Evolutionary conservation across 2,329 filamentous ascomycete genomes (phyloP), one percentile per base, ranked within the genome.

Genomic region (Penicillium nordicum): DNA sequence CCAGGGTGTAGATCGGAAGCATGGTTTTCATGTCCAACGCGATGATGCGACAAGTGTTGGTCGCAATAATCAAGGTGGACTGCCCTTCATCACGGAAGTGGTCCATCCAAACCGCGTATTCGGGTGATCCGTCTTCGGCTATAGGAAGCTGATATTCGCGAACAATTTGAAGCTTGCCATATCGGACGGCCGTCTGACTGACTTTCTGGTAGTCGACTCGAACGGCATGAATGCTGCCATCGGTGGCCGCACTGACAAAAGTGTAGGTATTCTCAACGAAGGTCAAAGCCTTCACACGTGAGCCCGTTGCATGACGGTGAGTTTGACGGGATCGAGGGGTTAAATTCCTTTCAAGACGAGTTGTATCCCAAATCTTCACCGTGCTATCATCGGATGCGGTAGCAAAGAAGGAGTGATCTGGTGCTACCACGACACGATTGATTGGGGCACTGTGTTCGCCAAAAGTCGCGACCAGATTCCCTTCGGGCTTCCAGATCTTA

Each of bases 221-320:
- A 58, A 97, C 88, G 2, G 95, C 89, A 68, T 96, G 88, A 10
- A 99, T 87, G 65, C 87, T 93, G 23, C 94, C 94, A 72, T 99
- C 92, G 45, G 84, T 91, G 5, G 90, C 92, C 50, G 90, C 94
- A 68, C 90, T 96, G 59, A 96, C 82, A 70, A 99, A 97, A 23
- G 90, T 92, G 72, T 97, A 92, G 0, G 92, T 96, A 63, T 92
- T 89, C 69, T 97, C 92, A 38, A 99, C 85, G 69, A 99, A 97
- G 64, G 90, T 92, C 23, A 99, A 74, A 14, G 90, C 87, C 30
- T 90, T 86, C 2, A 97, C 88, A 57, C 85, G 88, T 0, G 87
- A 83, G 1, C 87, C 88, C 1, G 83, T 75, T 0, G 82, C 83
- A 65, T 97, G 90, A 55, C 82, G 87, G 74, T 97, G 88, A 0